Conservation (phyloP, 148 eudicot species). For the Rhododendron ovatum region DNA sequence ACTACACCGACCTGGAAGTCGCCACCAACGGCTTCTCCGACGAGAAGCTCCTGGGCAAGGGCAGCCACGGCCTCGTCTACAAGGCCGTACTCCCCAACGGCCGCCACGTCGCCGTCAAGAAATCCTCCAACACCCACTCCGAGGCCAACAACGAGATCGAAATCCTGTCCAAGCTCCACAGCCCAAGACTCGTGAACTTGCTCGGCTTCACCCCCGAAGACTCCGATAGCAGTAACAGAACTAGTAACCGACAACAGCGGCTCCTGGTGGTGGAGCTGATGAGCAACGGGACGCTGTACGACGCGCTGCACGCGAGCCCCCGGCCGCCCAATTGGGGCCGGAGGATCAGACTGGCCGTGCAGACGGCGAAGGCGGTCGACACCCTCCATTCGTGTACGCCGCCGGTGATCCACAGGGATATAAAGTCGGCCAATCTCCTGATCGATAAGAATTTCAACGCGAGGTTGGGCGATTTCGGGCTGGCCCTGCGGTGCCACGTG, state of each 20-base stretch:
- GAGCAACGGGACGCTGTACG: slow-evolving; percentile 84
- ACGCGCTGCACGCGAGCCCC: slow-evolving; percentile 47
- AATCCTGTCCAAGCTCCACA: slow-evolving; percentile 58
- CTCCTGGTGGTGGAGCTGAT: slow-evolving; percentile 80
- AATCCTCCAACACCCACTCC: slow-evolving; percentile 10
- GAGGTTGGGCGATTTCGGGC: slow-evolving; percentile 77
- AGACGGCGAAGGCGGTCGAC: slow-evolving; percentile 63
- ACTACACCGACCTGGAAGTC: slow-evolving; percentile 56
- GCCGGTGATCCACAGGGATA: slow-evolving; percentile 85
- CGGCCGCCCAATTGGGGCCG: slow-evolving; percentile 60
- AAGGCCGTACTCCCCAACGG: slow-evolving; percentile 70
- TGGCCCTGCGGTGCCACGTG: slow-evolving; percentile 55
- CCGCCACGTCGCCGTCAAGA: slow-evolving; percentile 74
- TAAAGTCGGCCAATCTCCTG: slow-evolving; percentile 83
- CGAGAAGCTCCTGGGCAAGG: slow-evolving; percentile 71
- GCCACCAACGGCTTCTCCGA: slow-evolving; percentile 79
- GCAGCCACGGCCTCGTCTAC: slow-evolving; percentile 94
- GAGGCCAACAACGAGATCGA: slow-evolving; percentile 79
- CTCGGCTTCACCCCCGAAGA: slow-evolving; percentile 42
- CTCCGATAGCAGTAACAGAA: neutral
- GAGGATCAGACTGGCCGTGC: slow-evolving; percentile 53
- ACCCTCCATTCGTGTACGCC: slow-evolving; percentile 63
- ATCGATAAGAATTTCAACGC: slow-evolving; percentile 64
- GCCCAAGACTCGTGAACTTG: slow-evolving; percentile 74
- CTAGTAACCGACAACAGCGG: slow-evolving; percentile 21